Conservation (phyloP, 2,329 filamentous ascomycete species). For the Harringtonia lauricola region DNA sequence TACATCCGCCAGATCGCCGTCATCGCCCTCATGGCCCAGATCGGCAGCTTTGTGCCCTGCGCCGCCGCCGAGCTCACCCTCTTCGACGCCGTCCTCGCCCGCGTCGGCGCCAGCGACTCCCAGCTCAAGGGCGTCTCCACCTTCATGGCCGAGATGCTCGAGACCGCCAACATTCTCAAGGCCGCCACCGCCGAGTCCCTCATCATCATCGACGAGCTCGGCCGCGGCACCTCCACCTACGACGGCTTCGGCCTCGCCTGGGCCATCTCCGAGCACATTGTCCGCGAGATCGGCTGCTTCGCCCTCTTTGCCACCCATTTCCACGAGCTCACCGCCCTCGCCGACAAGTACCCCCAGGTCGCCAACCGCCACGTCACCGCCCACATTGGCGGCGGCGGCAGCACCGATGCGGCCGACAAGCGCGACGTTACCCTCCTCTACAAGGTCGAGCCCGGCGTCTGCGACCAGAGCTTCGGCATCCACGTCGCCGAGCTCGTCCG, state of each 20-base stretch:
- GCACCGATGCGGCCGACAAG: slow-evolving; percentile 29
- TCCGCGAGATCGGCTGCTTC: slow-evolving; percentile 89
- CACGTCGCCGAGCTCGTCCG: slow-evolving; percentile 94
- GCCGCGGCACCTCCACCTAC: slow-evolving; percentile 93
- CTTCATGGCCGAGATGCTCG: slow-evolving; percentile 99
- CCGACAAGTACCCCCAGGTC: slow-evolving; percentile 77
- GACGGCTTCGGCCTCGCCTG: slow-evolving; percentile 98
- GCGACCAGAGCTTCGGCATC: slow-evolving; percentile 96
- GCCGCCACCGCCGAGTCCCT: slow-evolving; percentile 89
- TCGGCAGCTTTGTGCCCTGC: slow-evolving; percentile 93
- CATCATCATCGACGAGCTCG: slow-evolving; percentile 97
- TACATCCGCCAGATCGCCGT: slow-evolving; percentile 97
- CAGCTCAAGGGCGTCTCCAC: slow-evolving; percentile 97
- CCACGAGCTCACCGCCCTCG: slow-evolving; percentile 88
- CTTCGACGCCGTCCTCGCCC: slow-evolving; percentile 92
- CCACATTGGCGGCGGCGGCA: slow-evolving; percentile 56
- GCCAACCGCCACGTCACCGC: slow-evolving; percentile 92
- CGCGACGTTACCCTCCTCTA: slow-evolving; percentile 91
- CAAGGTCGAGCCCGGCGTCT: slow-evolving; percentile 91
- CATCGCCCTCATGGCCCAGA: slow-evolving; percentile 92
- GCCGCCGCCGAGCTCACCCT: slow-evolving; percentile 83
- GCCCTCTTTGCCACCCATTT: slow-evolving; percentile 97
- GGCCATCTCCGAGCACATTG: slow-evolving; percentile 96
- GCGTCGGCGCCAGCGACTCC: slow-evolving; percentile 90
- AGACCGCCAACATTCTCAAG: slow-evolving; percentile 97